phyloP scores from a whole-genome alignment of 345 rosid genomes.

The Raphanus sativus region DNA sequence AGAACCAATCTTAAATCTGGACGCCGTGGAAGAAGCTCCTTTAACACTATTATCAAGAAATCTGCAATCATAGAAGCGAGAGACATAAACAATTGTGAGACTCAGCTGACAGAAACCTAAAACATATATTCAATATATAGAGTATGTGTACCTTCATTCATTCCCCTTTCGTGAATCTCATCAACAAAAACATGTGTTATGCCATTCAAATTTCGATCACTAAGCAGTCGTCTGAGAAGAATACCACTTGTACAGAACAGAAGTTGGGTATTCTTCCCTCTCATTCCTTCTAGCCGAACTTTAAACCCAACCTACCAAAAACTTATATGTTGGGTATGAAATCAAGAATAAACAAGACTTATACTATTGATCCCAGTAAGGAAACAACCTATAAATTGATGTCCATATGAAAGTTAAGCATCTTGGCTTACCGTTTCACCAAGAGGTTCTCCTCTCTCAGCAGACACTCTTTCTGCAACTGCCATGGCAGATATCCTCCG shows the following conservation, averaged over 20 bases:
- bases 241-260: conserved; percentile 98
- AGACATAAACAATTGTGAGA: conserved; percentile 7
- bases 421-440: conserved; percentile 79
- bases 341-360: conserved; percentile 38
- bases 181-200: conserved; percentile 97
- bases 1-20: conserved; percentile 88
- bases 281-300: conserved; percentile 97
- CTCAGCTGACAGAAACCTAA: conserved; percentile 2
- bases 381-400: background rate
- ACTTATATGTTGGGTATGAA: conserved; percentile 55
- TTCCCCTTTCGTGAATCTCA: conserved; percentile 98
- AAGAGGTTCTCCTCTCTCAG: conserved; percentile 97
- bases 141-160: conserved; percentile 87
- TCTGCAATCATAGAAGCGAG: conserved; percentile 48
- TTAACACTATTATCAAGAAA: conserved; percentile 89
- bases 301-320: conserved; percentile 92
- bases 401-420: conserved; percentile 14
- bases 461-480: conserved; percentile 91
- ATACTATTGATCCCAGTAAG: background rate
- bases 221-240: conserved; percentile 78
- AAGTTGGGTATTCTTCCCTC: conserved; percentile 89
- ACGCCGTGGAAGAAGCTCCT: conserved; percentile 97
- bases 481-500: conserved; percentile 98
- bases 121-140: background rate
- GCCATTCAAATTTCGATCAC: conserved; percentile 88